Evolutionary conservation across 768 basidiomycete species (phyloP).

Genomic region (Macrocybe gigantea): DNA sequence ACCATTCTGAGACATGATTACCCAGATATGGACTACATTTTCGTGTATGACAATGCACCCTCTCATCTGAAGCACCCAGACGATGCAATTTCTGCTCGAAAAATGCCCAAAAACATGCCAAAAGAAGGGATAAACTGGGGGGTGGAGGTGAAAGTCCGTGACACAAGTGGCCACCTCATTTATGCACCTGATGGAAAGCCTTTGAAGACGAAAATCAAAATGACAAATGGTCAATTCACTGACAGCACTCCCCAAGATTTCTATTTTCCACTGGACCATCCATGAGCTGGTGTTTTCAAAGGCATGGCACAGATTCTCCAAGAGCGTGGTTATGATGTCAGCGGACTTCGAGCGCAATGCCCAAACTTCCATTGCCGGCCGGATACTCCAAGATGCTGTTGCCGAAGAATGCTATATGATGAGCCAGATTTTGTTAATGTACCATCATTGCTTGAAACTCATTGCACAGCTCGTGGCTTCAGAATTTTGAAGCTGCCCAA

Average conservation of each 20-base stretch:
- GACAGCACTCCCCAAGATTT: slow-evolving; percentile 1
- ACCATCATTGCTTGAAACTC: slow-evolving; percentile 7
- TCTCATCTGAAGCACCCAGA: slow-evolving; percentile 19
- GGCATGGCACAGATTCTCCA: slow-evolving; percentile 19
- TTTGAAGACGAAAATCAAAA: slow-evolving; percentile 9
- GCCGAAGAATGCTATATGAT: slow-evolving; percentile 19
- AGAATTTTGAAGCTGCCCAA: slow-evolving; percentile 20
- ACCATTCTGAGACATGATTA: slow-evolving; percentile 14
- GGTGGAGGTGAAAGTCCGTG: neutral
- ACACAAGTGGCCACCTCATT: slow-evolving; percentile 15
- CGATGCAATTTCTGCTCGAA: slow-evolving; percentile 18
- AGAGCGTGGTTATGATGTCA: slow-evolving; percentile 1
- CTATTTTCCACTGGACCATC: slow-evolving; percentile 1
- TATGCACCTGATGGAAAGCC: slow-evolving; percentile 17
- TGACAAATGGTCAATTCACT: neutral
- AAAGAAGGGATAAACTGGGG: too few species aligned
- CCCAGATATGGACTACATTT: slow-evolving; percentile 15
- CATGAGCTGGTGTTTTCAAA: too few species aligned
- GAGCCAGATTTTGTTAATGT: slow-evolving; percentile 24
- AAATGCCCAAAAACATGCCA: slow-evolving; percentile 20
- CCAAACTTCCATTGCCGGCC: neutral
- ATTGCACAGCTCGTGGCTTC: slow-evolving; percentile 7
- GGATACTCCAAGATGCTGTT: slow-evolving; percentile 15
- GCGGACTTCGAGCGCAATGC: neutral
- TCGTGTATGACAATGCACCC: slow-evolving; percentile 21